Percentiles rank a stretch among this genome's conserved stretches.
These are phyloP conservation scores for Coemansia furcata DNA, from an alignment of 192 early-diverging fungal species.

Conservation along the genomic window DNA sequence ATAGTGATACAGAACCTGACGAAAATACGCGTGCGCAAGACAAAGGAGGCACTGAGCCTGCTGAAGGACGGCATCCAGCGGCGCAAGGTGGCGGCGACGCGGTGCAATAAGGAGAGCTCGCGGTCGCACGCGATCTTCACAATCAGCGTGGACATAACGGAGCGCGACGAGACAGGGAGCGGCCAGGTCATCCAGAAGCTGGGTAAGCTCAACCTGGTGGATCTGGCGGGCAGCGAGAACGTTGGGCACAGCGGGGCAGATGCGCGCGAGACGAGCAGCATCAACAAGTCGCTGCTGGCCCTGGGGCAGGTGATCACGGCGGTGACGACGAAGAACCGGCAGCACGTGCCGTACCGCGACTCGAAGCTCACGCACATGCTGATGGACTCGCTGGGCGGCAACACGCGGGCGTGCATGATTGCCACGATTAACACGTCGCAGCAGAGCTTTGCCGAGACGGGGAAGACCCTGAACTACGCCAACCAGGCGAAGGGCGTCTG, in stretches of 20 bases:
- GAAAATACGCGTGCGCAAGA: slow-evolving; percentile 71
- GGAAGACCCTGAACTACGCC: slow-evolving; percentile 77
- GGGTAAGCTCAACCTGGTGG: slow-evolving; percentile 95
- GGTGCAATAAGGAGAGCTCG: slow-evolving; percentile 89
- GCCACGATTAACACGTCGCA: slow-evolving; percentile 85
- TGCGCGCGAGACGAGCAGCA: slow-evolving; percentile 86
- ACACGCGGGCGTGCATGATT: slow-evolving; percentile 93
- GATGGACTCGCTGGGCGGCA: slow-evolving; percentile 87
- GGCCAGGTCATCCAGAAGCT: slow-evolving; percentile 89
- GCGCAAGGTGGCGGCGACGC: slow-evolving; percentile 79
- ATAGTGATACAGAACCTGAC: slow-evolving; percentile 81
- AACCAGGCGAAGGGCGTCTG: slow-evolving; percentile 73
- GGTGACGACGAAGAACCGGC: slow-evolving; percentile 57
- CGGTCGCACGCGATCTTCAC: slow-evolving; percentile 93
- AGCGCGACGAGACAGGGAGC: slow-evolving; percentile 58
- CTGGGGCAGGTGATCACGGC: slow-evolving; percentile 72
- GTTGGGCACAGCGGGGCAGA: slow-evolving; percentile 89
- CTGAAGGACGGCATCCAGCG: slow-evolving; percentile 72
- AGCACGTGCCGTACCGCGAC: slow-evolving; percentile 76
- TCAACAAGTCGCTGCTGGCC: slow-evolving; percentile 79
- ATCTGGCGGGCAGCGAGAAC: slow-evolving; percentile 94
- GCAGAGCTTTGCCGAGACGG: slow-evolving; percentile 64
- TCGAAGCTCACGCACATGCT: slow-evolving; percentile 89
- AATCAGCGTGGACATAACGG: slow-evolving; percentile 85
- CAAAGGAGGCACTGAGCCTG: slow-evolving; percentile 68